These are phyloP conservation scores for Rhodotorula toruloides DNA, from an alignment of 768 basidiomycete species.

Conservation along the genomic window DNA sequence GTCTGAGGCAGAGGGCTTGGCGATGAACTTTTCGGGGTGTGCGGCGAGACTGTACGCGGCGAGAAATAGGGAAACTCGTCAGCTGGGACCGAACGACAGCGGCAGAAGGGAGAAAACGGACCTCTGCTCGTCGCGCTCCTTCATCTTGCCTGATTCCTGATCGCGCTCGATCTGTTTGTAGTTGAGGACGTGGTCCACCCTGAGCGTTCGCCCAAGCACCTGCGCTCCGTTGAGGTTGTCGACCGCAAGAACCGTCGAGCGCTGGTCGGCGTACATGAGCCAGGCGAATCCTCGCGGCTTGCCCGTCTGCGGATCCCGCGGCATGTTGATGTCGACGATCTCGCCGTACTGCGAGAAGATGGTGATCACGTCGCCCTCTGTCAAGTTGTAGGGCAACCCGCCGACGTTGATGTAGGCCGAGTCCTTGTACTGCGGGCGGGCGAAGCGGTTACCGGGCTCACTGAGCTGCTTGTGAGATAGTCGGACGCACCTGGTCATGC, in stretches of 20 bases:
- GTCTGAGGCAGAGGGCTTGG: constrained; percentile 41
- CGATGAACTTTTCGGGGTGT: constrained; percentile 31
- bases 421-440: constrained; percentile 50
- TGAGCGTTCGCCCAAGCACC: constrained; percentile 75
- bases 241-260: constrained; percentile 89
- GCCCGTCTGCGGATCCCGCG: constrained; percentile 86
- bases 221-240: constrained; percentile 96
- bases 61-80: neutral
- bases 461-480: neutral
- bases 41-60: constrained; percentile 17
- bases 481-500: constrained; percentile 74
- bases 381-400: constrained; percentile 78
- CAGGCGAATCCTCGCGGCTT: constrained; percentile 89
- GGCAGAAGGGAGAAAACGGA: constrained; percentile 63
- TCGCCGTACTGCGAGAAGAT: constrained; percentile 99
- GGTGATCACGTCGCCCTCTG: constrained; percentile 94
- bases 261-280: constrained; percentile 98
- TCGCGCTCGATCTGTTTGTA: constrained; percentile 81
- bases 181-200: constrained; percentile 79
- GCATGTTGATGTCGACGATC: constrained; percentile 88
- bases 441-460: neutral
- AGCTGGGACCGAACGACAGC: constrained; percentile 14
- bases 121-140: constrained; percentile 76
- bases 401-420: constrained; percentile 94
- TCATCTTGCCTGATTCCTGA: constrained; percentile 75